Evolutionary conservation across 2,329 filamentous ascomycete genomes (phyloP).

Genomic region (Tolypocladium guangdongense): DNA sequence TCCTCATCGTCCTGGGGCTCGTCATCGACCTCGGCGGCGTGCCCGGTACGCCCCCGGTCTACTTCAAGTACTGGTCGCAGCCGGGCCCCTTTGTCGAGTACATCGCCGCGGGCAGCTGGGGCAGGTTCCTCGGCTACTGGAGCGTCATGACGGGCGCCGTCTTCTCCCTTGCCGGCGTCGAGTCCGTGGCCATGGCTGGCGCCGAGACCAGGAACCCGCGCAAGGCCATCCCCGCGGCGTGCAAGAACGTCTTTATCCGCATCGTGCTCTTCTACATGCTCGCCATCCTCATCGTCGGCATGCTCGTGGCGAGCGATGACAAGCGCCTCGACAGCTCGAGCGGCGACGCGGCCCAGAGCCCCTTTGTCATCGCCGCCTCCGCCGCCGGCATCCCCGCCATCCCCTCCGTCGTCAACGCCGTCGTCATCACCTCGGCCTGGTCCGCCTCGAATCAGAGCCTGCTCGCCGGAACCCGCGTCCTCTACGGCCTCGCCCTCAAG

Average conservation of each 20-base stretch:
- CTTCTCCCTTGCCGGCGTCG: conserved; percentile 58
- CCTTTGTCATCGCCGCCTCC: conserved; percentile 62
- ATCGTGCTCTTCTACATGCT: conserved; percentile 53
- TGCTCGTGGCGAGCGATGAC: conserved; percentile 49
- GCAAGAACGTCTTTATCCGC: conserved; percentile 45
- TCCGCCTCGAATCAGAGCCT: conserved; percentile 49
- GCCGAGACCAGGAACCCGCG: conserved; percentile 47
- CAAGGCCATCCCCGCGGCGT: conserved; percentile 41
- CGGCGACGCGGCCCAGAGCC: conserved; percentile 38
- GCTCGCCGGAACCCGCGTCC: conserved; percentile 57
- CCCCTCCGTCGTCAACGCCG: conserved; percentile 63
- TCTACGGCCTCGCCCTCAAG: conserved; percentile 57
- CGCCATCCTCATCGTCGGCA: conserved; percentile 59
- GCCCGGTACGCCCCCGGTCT: conserved; percentile 45
- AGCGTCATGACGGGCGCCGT: conserved; percentile 53
- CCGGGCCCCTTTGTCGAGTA: conserved; percentile 59
- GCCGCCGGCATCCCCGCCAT: conserved; percentile 57
- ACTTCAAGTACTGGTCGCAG: conserved; percentile 59
- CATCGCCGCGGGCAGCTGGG: conserved; percentile 45
- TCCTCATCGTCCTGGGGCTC: conserved; percentile 50
- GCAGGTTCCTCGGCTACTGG: conserved; percentile 56
- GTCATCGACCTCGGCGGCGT: conserved; percentile 53
- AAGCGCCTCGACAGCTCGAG: conserved; percentile 37
- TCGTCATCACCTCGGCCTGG: conserved; percentile 61
- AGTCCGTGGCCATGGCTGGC: conserved; percentile 50